phyloP scores from a whole-genome alignment of 768 basidiomycete genomes.

The Tephrocybe rancida region DNA sequence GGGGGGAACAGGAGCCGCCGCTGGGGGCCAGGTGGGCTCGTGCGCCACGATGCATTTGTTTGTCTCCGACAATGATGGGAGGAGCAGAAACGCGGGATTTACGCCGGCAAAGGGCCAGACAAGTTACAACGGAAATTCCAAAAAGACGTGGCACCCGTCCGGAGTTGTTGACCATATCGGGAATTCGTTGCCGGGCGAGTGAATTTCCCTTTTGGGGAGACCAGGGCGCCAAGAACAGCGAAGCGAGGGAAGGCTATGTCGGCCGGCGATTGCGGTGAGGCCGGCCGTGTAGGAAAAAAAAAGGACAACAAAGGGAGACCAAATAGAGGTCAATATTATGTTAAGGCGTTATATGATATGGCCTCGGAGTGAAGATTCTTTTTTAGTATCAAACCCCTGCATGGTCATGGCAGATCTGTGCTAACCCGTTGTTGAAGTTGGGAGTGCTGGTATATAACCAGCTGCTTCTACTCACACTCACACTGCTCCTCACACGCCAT shows the following conservation, averaged over 20 bases:
- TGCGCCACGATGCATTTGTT: no score
- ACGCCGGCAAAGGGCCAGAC: slow-evolving; percentile 17
- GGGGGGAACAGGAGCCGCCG: no score
- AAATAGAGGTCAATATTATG: slow-evolving; percentile 19
- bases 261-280: slow-evolving; percentile 12
- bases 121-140: background rate
- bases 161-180: no score
- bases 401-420: slow-evolving; percentile 17
- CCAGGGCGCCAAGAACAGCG: slow-evolving; percentile 1
- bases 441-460: background rate
- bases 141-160: no score
- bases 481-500: slow-evolving; percentile 19
- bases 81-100: slow-evolving; percentile 16
- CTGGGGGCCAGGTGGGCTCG: no score
- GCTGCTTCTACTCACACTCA: background rate
- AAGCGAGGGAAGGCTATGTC: slow-evolving; percentile 6
- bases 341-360: background rate
- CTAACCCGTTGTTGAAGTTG: slow-evolving; percentile 15
- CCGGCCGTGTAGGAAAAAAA: slow-evolving; percentile 1
- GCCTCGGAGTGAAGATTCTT: background rate
- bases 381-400: slow-evolving; percentile 2
- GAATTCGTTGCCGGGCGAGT: no score
- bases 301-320: slow-evolving; percentile 4
- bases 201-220: no score
- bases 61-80: no score